Percentiles rank a stretch among this genome's conserved stretches.
These are phyloP conservation scores for Phytophthora lateralis DNA, from an alignment of 352 stramenopile genomes.

Conservation along the genomic window DNA sequence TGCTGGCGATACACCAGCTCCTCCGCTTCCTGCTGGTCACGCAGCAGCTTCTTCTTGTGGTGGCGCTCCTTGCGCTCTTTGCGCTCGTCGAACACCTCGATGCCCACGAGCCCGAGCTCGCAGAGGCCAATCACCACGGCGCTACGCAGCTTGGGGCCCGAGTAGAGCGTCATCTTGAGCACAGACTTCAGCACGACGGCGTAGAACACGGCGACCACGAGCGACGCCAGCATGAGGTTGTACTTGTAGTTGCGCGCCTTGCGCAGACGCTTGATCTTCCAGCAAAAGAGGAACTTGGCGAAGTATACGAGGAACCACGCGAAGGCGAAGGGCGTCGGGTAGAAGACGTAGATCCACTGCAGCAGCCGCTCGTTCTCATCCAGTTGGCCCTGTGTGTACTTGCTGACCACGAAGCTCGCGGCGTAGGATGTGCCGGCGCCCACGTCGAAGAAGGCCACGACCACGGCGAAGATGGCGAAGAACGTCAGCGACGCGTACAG, in stretches of 20 bases:
- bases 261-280: conserved; percentile 75
- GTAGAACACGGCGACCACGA: conserved; percentile 61
- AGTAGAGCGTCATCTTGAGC: conserved; percentile 67
- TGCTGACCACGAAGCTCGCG: conserved; percentile 49
- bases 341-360: conserved; percentile 77
- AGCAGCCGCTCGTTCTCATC: conserved; percentile 78
- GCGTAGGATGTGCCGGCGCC: conserved; percentile 59
- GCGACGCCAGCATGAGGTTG: conserved; percentile 73
- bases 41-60: conserved; percentile 57
- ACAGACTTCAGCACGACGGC: conserved; percentile 52
- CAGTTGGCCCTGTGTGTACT: conserved; percentile 60
- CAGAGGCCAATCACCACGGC: conserved; percentile 67
- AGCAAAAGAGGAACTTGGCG: conserved; percentile 80
- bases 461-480: conserved; percentile 79
- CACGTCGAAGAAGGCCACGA: conserved; percentile 77
- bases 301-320: conserved; percentile 84
- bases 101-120: conserved; percentile 69
- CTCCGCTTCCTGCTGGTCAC: conserved; percentile 45
- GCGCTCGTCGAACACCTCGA: conserved; percentile 77
- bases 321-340: conserved; percentile 67
- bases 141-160: conserved; percentile 62
- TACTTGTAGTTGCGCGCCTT: conserved; percentile 85
- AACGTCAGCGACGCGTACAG: conserved; percentile 75
- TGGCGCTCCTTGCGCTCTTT: conserved; percentile 65
- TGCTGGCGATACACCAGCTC: conserved; percentile 32